Evolutionary conservation across 805 yeast genomes (phyloP), one percentile per base, ranked within the genome.

Genomic region (Saccharomycodes ludwigii): DNA sequence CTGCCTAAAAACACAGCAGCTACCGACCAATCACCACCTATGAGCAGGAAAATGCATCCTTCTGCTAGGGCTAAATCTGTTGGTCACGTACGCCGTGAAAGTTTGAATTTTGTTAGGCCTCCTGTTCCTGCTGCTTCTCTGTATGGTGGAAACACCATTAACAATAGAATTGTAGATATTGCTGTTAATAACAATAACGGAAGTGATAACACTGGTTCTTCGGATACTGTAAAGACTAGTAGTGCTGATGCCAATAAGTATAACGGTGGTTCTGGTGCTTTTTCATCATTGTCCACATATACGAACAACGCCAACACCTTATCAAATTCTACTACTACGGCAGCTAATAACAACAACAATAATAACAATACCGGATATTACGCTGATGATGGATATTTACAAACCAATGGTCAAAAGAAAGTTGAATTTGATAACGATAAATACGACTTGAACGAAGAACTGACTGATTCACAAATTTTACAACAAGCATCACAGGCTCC

Each of bases 21-120:
- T n/a, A 26, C 13, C 27, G 10, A 27, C 24, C 17, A 20, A 8
- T 8, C 29, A n/a, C 29, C 21, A 23, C 11, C 20, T 10, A 29
- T 5, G 11, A 16, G 55, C 6, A 52, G 56, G 22, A 61, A 54
- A 40, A 52, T 48, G 36, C 94, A 82, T 52, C 93, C 94, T 22
- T 73, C 84, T 10, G 94, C 93, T 1, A 70, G 94, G 45, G 93
- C 94, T 3, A 83, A 80, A 49, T 79, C 94, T 14, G 74, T 82
- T 30, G 85, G 86, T n/a, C 88, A 82, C 50, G 68, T 72, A 14
- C 69, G 82, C 47, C 76, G 73, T 43, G 77, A 74, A 37, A 67
- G 79, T 5, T 52, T 66, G 31, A 63, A 66, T 40, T 47, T 39
- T 18, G 43, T 34, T 32, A 48, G 55, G 37, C 52, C 58, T 4